Evolutionary conservation across 768 basidiomycete species (phyloP), one percentile per base, ranked within the genome.

Genomic region (Phanerochaete sordida): DNA sequence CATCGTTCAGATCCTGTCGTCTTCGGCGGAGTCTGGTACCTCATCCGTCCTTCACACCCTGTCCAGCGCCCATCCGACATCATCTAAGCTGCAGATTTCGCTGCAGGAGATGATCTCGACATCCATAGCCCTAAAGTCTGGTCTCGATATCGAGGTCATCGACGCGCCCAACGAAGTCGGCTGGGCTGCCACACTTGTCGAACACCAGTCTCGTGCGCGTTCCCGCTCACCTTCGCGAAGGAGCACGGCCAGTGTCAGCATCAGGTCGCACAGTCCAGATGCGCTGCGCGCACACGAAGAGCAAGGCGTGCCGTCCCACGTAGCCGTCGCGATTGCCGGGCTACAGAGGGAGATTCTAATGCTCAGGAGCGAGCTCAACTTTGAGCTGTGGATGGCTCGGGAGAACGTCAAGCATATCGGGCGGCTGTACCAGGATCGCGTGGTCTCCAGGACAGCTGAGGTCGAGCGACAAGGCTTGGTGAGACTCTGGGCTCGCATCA

Each of bases 361-460:
- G 28, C 76, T 94, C 28, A 79, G 88, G 51, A 91, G 86, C 68
- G 91, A 94, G 64, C 82, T 94, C 44, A 91, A 92, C 68, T 91
- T 93, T 61, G 90, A 94, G 74, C 76, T 87, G 26, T 95, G 91
- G 90, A 75, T 90, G 44, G 86, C 90, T 59, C 79, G 90, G 63
- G 87, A 93, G 72, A 91, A 92, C 60, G 81, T 88, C 54, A 84
- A 85, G 68, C 90, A 93, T 67, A 88, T 95, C 52, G 90, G 87
- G n/a, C 81, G 87, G 43, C 74, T 94, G 45, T 88, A 91, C 66
- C 82, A 87, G 63, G 87, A 91, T 64, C 85, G 84, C 31, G 83
- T 90, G 24, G 72, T 89, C 37, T 84, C 87, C 59, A 84, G 83
- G 67, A 86, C 83, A 48, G 90, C 89, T 26, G 93, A 95, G 70